Evolutionary conservation across 73 alveolate genomes (phyloP).

Genomic region (Paramecium caudatum): DNA sequence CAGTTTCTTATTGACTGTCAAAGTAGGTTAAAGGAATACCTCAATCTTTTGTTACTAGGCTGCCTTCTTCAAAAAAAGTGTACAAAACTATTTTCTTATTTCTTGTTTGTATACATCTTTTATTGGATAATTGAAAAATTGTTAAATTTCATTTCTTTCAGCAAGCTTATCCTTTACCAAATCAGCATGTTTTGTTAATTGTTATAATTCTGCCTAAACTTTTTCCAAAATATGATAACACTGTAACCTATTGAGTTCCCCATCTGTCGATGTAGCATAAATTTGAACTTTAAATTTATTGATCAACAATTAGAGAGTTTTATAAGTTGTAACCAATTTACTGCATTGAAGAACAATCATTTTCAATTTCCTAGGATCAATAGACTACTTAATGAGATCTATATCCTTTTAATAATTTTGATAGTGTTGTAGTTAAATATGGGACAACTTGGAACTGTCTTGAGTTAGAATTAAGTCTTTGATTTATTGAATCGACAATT

Average conservation of each 20-base stretch:
- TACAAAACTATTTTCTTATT: neutral
- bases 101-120: conserved; percentile 32
- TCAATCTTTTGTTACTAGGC: neutral
- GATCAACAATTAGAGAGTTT: neutral
- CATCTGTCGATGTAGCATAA: conserved; percentile 4
- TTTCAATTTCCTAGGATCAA: neutral
- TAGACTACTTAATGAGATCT: neutral
- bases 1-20: neutral
- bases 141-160: conserved; percentile 11
- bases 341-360: neutral
- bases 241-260: conserved; percentile 16
- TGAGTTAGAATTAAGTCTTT: conserved; percentile 1
- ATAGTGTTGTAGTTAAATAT: neutral
- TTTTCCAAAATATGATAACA: conserved; percentile 5
- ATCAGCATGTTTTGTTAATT: neutral
- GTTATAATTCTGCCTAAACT: neutral
- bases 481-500: neutral
- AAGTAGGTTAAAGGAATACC: conserved; percentile 1
- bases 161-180: neutral
- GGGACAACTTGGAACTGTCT: neutral
- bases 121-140: conserved; percentile 2
- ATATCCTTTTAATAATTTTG: conserved; percentile 13
- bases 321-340: neutral
- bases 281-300: conserved; percentile 21
- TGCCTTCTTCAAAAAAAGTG: neutral